A percentile compares a stretch with the other conserved stretches of the same genome.
These are phyloP conservation scores for Fusarium sublunatum DNA, from an alignment of 2,329 filamentous ascomycete species.

Conservation along the genomic window DNA sequence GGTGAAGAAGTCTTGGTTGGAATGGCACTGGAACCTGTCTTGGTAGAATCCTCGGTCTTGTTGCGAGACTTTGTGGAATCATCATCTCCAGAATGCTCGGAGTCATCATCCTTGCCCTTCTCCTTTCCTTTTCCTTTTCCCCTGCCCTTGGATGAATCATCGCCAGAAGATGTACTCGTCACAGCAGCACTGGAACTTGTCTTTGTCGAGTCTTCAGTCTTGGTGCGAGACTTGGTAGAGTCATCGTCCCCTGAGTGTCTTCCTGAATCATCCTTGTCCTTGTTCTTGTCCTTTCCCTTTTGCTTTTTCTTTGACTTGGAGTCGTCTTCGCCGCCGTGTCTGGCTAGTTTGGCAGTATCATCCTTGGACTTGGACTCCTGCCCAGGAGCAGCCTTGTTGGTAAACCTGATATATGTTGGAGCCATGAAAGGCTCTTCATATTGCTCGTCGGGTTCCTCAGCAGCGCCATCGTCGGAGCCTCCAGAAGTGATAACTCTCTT, in stretches of 20 bases:
- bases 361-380: neutral
- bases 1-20: neutral
- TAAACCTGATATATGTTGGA: slow-evolving; percentile 1
- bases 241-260: neutral
- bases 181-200: neutral
- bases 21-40: neutral
- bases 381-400: neutral
- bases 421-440: slow-evolving; percentile 19
- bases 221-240: neutral
- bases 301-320: neutral
- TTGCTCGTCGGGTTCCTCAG: neutral
- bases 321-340: slow-evolving; percentile 1
- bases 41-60: neutral
- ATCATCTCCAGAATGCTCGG: neutral
- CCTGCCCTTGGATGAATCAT: slow-evolving; percentile 1
- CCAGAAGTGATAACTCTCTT: neutral
- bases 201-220: neutral
- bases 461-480: neutral
- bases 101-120: neutral
- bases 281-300: neutral
- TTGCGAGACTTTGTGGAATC: neutral
- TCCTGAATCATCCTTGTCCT: neutral
- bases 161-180: neutral
- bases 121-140: neutral
- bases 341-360: neutral